A percentile compares a stretch with the other conserved stretches of the same genome.
Evolutionary conservation across 148 eudicot genomes (phyloP).

Genomic region (Rhododendron simsii): DNA sequence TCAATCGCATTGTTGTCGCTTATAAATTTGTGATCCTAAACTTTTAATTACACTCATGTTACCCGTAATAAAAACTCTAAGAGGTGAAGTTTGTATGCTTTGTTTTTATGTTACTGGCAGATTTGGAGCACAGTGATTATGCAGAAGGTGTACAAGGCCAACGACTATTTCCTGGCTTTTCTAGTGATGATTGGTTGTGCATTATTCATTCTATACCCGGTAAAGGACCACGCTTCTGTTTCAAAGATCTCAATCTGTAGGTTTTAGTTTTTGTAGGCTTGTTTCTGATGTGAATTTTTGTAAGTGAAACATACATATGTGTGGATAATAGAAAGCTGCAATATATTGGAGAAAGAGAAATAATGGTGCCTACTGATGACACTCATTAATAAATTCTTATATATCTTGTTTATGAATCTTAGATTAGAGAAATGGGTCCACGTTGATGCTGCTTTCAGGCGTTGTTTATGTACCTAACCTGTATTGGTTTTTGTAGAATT

Average conservation of each 20-base stretch:
- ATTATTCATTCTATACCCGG: conserved; percentile 79
- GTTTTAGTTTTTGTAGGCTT: background rate
- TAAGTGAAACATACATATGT: background rate
- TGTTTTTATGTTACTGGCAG: conserved; percentile 33
- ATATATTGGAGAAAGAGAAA: background rate
- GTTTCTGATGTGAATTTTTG: background rate
- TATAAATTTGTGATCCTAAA: background rate
- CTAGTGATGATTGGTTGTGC: conserved; percentile 87
- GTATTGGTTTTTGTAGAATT: background rate
- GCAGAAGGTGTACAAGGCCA: conserved; percentile 90
- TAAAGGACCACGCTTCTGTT: conserved; percentile 20
- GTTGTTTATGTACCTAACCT: background rate
- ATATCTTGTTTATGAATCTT: background rate
- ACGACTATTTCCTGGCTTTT: conserved; percentile 75
- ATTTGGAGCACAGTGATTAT: conserved; percentile 88
- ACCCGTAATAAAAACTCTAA: background rate
- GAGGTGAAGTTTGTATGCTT: background rate
- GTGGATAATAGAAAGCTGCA: background rate
- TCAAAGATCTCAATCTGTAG: background rate
- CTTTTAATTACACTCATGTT: background rate
- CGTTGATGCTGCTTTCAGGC: background rate
- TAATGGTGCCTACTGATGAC: background rate
- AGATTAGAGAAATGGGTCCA: background rate
- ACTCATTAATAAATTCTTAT: background rate
- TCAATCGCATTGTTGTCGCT: background rate